phyloP scores from a whole-genome alignment of 345 rosid genomes.

The Excoecaria agallocha region DNA sequence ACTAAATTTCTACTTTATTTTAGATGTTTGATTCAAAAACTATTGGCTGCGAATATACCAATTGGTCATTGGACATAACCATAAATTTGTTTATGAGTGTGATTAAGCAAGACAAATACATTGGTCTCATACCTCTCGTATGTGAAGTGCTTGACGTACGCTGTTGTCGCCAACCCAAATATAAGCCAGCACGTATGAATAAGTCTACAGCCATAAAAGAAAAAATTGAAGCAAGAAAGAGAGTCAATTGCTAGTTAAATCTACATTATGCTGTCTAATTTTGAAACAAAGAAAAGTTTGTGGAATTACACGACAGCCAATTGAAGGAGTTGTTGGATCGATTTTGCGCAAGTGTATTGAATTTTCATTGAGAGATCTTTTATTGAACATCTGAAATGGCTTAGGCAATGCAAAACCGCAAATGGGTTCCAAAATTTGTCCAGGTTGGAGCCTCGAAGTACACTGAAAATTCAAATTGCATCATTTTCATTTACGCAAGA shows the following conservation, averaged over 20 bases:
- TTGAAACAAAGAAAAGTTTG: background rate
- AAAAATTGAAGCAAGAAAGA: background rate
- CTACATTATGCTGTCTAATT: background rate
- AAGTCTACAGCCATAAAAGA: background rate
- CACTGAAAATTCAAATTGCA: conserved; percentile 29
- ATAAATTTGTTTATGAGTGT: no score
- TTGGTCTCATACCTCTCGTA: conserved; percentile 9
- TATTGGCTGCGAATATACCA: no score
- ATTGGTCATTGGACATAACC: no score
- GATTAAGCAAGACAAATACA: no score
- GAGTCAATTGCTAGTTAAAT: no score
- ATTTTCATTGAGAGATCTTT: conserved; percentile 31
- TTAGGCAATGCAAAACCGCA: conserved; percentile 34
- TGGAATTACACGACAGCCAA: conserved; percentile 41
- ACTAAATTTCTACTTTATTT: background rate
- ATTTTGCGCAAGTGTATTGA: conserved; percentile 6
- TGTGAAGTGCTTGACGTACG: conserved; percentile 18
- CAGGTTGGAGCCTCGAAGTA: background rate
- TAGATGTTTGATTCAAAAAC: background rate
- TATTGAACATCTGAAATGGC: conserved; percentile 23
- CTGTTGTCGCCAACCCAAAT: conserved; percentile 12
- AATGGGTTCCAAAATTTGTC: conserved; percentile 35
- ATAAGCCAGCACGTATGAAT: conserved; percentile 14
- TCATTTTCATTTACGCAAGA: no score
- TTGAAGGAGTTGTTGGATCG: conserved; percentile 16